Conservation (phyloP, 257 asterid species). For the Primulina tabacum region DNA sequence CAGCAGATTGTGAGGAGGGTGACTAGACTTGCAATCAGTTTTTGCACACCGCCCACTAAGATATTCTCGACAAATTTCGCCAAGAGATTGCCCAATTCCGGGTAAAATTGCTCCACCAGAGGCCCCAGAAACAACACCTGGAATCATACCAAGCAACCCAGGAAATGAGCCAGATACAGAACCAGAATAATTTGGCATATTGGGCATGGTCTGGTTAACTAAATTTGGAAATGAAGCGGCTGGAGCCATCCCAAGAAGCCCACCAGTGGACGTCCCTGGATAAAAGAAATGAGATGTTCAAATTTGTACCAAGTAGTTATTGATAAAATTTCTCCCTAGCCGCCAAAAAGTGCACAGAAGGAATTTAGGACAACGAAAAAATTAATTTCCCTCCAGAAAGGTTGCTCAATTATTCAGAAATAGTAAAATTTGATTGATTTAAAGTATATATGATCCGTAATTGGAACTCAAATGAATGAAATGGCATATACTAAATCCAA, state of each 20-base stretch:
- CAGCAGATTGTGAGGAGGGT: conserved; percentile 85
- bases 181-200: conserved; percentile 95
- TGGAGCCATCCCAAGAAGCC: conserved; percentile 81
- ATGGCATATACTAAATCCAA: background rate
- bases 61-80: conserved; percentile 91
- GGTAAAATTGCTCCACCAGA: conserved; percentile 91
- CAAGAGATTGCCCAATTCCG: conserved; percentile 85
- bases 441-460: background rate
- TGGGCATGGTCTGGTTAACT: conserved; percentile 97
- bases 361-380: background rate
- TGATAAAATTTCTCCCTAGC: conserved; percentile 11
- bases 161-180: conserved; percentile 93
- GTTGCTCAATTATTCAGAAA: background rate
- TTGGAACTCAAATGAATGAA: background rate
- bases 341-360: conserved; percentile 10
- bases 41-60: conserved; percentile 78
- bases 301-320: conserved; percentile 20
- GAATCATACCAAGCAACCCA: conserved; percentile 95
- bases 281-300: conserved; percentile 20
- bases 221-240: conserved; percentile 66
- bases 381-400: background rate
- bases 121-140: conserved; percentile 86
- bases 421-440: too few relatives aligned
- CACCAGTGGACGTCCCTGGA: conserved; percentile 77
- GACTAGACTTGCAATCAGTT: conserved; percentile 77